Evolutionary conservation across 2,329 filamentous ascomycete species (phyloP).

Genomic region (Boeremia exigua): DNA sequence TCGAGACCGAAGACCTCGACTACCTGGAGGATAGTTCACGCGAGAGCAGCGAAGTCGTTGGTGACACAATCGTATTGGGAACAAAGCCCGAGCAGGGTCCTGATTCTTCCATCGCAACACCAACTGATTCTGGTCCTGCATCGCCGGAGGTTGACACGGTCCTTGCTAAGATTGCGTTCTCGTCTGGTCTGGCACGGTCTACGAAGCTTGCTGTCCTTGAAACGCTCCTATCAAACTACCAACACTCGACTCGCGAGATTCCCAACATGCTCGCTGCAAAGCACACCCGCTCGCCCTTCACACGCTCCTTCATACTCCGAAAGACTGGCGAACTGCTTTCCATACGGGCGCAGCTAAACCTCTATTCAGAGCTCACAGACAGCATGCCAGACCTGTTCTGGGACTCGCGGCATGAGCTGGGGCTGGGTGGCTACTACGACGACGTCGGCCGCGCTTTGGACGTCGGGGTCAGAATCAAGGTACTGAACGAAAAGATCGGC

Average conservation of each 20-base stretch:
- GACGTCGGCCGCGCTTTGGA: conserved; percentile 89
- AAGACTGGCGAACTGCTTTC: conserved; percentile 93
- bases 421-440: conserved; percentile 93
- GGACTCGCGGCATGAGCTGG: conserved; percentile 87
- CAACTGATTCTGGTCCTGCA: conserved; percentile 46
- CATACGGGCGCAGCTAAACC: conserved; percentile 89
- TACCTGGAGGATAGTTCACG: conserved; percentile 77
- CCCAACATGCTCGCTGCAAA: conserved; percentile 77
- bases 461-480: conserved; percentile 87
- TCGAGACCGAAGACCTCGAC: conserved; percentile 90
- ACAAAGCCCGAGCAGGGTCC: conserved; percentile 61
- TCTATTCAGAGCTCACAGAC: conserved; percentile 96
- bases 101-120: conserved; percentile 26
- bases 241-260: conserved; percentile 83
- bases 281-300: conserved; percentile 59
- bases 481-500: conserved; percentile 95
- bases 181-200: conserved; percentile 87
- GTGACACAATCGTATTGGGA: conserved; percentile 87
- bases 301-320: conserved; percentile 80
- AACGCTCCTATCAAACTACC: conserved; percentile 79
- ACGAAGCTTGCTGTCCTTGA: conserved; percentile 95
- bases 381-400: conserved; percentile 95
- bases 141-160: conserved; percentile 64
- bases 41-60: conserved; percentile 78
- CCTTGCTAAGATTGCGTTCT: conserved; percentile 94